Base-by-base conservation (phyloP, 192 early-diverging fungal genomes). In the Funneliformis mosseae region DNA sequence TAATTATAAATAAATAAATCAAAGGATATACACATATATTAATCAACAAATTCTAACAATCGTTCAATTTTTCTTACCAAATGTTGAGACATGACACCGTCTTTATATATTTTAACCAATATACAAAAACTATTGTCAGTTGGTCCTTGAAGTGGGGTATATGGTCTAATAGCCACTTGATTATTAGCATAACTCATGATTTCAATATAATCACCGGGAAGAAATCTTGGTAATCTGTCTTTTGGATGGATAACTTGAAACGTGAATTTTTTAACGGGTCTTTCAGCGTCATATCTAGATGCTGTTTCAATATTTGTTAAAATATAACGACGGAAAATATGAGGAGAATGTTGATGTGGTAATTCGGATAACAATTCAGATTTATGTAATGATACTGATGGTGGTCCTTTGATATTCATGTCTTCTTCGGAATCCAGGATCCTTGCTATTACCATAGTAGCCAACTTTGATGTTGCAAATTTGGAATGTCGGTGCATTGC, bases 201-300 rank as follows among this genome's bases (percentile, higher is more conserved):
- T 66, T 81, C 80, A 38, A 81, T 64, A 38, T 48, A 81, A 38
- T 81, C 72, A 7, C 80, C 80, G 10, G 80, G 80, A n/a, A 75
- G 14, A 27, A 81, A 75, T 64, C 66, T 46, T n/a, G 59, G 60
- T 79, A 41, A 48, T 23, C 42, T 23, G 0, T 60, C 21, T 25
- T 60, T 63, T 27, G 41, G 11, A 48, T 81, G 39, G 21, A 74
- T 27, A 16, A 39, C 23, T 43, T n/a, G 74, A 48, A 81, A 81
- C 1, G 73, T 81, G 38, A 81, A 81, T 23, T 55, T 45, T 21
- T 46, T 61, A 4, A 81, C 80, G 9, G 73, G 80, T 5, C 11
- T 42, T 25, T 38, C 27, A 1, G 80, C 25, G 0, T 25, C 43
- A 38, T 23, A 66, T 39, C 59, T 63, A 11, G 50, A 75, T 9